These are phyloP conservation scores for Trichosporon sp. DNA, from an alignment of 1,284 basidiomycete species.

Conservation along the genomic window DNA sequence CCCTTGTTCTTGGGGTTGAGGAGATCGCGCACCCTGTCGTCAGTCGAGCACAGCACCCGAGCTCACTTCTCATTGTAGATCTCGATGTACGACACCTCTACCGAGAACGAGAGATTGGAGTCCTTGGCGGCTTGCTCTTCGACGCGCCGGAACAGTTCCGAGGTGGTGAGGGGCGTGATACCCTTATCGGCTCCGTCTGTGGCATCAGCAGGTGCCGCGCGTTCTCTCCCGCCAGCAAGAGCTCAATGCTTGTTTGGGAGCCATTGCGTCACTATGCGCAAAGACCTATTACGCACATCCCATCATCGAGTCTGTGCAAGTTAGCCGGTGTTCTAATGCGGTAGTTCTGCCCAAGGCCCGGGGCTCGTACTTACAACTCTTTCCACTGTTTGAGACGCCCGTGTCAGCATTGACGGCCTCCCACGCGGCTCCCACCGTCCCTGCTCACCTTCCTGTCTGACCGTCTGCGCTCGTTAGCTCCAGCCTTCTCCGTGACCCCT, in stretches of 20 bases:
- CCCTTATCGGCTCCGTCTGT: slow-evolving; percentile 92
- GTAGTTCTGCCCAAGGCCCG: neutral
- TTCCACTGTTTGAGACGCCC: slow-evolving; percentile 30
- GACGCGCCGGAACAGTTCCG: slow-evolving; percentile 83
- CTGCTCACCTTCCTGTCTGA: slow-evolving; percentile 45
- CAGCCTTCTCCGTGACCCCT: neutral
- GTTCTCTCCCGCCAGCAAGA: neutral
- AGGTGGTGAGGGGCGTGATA: slow-evolving; percentile 93
- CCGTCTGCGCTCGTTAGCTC: slow-evolving; percentile 35
- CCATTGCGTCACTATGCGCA: slow-evolving; percentile 12
- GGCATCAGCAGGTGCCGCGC: neutral
- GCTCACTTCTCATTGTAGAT: slow-evolving; percentile 90
- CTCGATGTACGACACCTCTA: slow-evolving; percentile 96
- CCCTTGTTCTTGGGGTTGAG: slow-evolving; percentile 93
- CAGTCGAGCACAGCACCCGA: slow-evolving; percentile 1
- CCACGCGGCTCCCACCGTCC: neutral
- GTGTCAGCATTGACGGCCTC: slow-evolving; percentile 5
- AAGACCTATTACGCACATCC: slow-evolving; percentile 65
- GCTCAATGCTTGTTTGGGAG: slow-evolving; percentile 6
- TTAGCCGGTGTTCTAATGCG: slow-evolving; percentile 21
- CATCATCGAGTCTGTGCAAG: slow-evolving; percentile 74
- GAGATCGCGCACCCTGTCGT: slow-evolving; percentile 67
- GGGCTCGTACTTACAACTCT: slow-evolving; percentile 39
- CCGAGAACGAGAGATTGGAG: slow-evolving; percentile 71
- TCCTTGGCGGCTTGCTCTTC: slow-evolving; percentile 63